These are phyloP conservation scores for Garcia nutans DNA, from an alignment of 345 rosid species.

Conservation along the genomic window DNA sequence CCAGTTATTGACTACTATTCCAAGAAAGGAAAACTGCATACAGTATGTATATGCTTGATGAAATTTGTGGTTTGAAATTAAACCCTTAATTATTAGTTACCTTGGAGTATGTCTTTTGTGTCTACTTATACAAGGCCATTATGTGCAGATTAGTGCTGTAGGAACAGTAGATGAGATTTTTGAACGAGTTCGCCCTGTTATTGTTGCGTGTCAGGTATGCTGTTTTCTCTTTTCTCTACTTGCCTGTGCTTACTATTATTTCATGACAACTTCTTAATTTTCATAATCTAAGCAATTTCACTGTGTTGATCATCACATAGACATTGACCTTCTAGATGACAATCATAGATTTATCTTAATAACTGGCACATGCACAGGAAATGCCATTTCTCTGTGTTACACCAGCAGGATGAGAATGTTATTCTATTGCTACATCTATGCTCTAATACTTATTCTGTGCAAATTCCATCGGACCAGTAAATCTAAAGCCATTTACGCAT, in stretches of 20 bases:
- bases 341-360: neutral
- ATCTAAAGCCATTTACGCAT: neutral
- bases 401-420: neutral
- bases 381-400: neutral
- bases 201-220: conserved; percentile 55
- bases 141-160: conserved; percentile 73
- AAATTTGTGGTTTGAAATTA: neutral
- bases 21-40: conserved; percentile 72
- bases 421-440: neutral
- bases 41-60: conserved; percentile 34
- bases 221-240: neutral
- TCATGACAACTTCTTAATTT: neutral
- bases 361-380: too few species aligned
- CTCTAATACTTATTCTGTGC: neutral
- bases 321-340: too few species aligned
- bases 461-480: neutral
- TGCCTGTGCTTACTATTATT: neutral
- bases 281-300: neutral
- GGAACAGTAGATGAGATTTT: conserved; percentile 87
- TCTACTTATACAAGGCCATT: conserved; percentile 3
- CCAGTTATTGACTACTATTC: conserved; percentile 75
- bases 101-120: neutral
- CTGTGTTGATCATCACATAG: neutral
- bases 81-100: neutral
- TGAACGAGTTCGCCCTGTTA: conserved; percentile 61